phyloP scores from a whole-genome alignment of 2,329 filamentous ascomycete genomes.

The Teratosphaeria destructans region DNA sequence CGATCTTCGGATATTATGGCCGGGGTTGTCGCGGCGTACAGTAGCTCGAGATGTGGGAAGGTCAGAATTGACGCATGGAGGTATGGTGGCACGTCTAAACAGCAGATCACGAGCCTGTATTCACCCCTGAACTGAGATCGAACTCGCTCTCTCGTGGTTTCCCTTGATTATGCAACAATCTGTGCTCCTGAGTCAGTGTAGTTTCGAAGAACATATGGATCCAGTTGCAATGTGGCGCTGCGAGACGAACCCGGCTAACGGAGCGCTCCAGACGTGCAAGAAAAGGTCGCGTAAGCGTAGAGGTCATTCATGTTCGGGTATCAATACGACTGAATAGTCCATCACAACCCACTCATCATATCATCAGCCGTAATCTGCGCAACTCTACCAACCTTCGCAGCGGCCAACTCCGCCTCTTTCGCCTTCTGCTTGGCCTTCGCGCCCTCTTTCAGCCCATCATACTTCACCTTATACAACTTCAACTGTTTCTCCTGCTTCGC shows the following conservation, averaged over 20 bases:
- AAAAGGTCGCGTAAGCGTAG: neutral
- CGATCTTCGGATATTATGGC: too few relatives aligned
- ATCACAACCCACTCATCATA: neutral
- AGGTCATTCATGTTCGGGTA: neutral
- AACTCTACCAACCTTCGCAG: neutral
- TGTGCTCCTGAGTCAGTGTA: too few relatives aligned
- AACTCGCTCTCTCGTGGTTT: too few relatives aligned
- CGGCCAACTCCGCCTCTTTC: neutral
- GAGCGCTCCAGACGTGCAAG: neutral
- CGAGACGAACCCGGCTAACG: too few relatives aligned
- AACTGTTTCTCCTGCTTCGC: conserved; percentile 53
- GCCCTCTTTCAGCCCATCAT: conserved; percentile 59
- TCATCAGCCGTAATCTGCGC: neutral
- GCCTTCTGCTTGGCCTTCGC: conserved; percentile 27
- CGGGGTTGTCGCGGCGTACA: too few relatives aligned
- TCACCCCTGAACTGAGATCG: too few relatives aligned
- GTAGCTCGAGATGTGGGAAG: too few relatives aligned
- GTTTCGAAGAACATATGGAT: neutral
- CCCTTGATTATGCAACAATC: too few relatives aligned
- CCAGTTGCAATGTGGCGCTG: neutral
- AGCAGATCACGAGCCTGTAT: too few relatives aligned
- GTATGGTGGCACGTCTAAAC: too few relatives aligned
- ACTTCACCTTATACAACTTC: conserved; percentile 55
- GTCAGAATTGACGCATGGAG: too few relatives aligned
- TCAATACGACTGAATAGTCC: neutral